Conservation (phyloP, 495 filamentous ascomycete genomes). For the Amorphotheca resinae region DNA sequence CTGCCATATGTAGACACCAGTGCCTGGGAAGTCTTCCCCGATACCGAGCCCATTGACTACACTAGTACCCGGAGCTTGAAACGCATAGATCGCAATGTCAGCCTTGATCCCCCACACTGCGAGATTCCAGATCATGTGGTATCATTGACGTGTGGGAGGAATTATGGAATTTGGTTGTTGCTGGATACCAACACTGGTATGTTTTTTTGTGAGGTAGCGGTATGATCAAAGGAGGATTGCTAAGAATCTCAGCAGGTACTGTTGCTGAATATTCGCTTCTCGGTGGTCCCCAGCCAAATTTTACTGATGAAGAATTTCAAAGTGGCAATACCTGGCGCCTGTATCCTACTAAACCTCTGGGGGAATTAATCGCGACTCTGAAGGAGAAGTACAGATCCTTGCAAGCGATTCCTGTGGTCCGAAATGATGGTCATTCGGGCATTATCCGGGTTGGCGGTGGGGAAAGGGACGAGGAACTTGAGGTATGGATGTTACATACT, state of each 20-base stretch:
- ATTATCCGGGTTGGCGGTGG: too few relatives aligned
- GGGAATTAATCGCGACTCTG: background rate
- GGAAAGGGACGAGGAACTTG: too few relatives aligned
- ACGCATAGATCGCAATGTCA: background rate
- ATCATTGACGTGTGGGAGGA: background rate
- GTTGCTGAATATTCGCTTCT: background rate
- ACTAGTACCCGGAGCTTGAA: background rate
- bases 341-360: background rate
- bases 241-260: background rate
- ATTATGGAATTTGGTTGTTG: conserved; percentile 1
- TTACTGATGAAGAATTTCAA: background rate
- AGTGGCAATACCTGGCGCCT: background rate
- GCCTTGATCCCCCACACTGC: background rate
- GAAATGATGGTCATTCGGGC: too few relatives aligned
- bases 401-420: too few relatives aligned
- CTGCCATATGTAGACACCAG: conserved; percentile 1
- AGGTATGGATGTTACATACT: too few relatives aligned
- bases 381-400: too few relatives aligned
- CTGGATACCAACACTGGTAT: background rate
- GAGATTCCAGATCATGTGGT: background rate
- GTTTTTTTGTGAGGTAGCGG: background rate
- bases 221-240: background rate
- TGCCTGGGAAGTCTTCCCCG: conserved; percentile 1
- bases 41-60: conserved; percentile 2
- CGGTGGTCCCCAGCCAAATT: background rate